These are phyloP conservation scores for Fusarium concolor DNA, from an alignment of 2,329 filamentous ascomycete genomes.

Conservation along the genomic window DNA sequence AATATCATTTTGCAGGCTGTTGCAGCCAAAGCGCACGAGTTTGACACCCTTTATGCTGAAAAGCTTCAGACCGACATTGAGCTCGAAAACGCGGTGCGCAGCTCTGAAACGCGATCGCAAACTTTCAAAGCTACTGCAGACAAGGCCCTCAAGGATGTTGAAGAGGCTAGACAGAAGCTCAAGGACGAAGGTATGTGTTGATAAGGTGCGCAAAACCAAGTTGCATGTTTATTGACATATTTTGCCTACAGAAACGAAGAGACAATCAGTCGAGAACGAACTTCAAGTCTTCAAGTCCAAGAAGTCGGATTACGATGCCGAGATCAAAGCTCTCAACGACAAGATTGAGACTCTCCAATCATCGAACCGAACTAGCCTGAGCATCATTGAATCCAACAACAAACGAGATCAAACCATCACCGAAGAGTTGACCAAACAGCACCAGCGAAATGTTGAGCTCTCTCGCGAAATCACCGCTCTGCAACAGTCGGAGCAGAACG, in stretches of 20 bases:
- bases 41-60: slow-evolving; percentile 83
- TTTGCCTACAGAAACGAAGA: slow-evolving; percentile 72
- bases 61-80: slow-evolving; percentile 93
- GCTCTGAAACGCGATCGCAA: slow-evolving; percentile 84
- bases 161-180: slow-evolving; percentile 83
- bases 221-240: slow-evolving; percentile 23
- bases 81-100: slow-evolving; percentile 88
- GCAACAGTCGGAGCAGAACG: slow-evolving; percentile 85
- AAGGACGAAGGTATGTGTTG: slow-evolving; percentile 78
- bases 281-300: slow-evolving; percentile 82
- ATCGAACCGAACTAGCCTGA: slow-evolving; percentile 90
- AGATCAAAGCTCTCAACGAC: slow-evolving; percentile 80
- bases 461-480: slow-evolving; percentile 83
- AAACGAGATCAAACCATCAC: slow-evolving; percentile 86
- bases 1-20: slow-evolving; percentile 79
- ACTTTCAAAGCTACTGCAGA: slow-evolving; percentile 84
- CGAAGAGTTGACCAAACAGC: slow-evolving; percentile 87
- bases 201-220: slow-evolving; percentile 7
- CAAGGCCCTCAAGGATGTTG: slow-evolving; percentile 84
- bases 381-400: slow-evolving; percentile 90
- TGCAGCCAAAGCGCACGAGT: slow-evolving; percentile 82
- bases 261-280: slow-evolving; percentile 82
- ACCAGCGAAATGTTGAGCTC: slow-evolving; percentile 87
- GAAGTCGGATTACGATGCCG: slow-evolving; percentile 77
- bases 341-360: slow-evolving; percentile 89